Percentiles rank a stretch among this genome's conserved stretches.
phyloP scores from a whole-genome alignment of 805 yeast genomes.

The Diddensiella caesifluorescens region DNA sequence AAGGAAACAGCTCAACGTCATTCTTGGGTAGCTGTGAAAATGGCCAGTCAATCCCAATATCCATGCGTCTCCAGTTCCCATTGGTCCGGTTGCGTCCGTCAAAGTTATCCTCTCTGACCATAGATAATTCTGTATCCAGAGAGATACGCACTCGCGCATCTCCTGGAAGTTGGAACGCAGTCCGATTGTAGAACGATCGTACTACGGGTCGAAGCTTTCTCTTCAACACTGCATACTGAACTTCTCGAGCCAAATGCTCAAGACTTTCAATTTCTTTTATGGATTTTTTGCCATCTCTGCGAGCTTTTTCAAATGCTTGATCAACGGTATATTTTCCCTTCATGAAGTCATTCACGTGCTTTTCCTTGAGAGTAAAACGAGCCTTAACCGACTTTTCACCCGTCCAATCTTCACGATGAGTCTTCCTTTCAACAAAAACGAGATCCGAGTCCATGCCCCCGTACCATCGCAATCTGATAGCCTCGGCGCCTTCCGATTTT shows the following conservation, averaged over 20 bases:
- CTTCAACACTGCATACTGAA: conserved; percentile 82
- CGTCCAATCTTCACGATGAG: conserved; percentile 99
- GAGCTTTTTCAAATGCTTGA: conserved; percentile 86
- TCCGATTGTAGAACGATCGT: conserved; percentile 94
- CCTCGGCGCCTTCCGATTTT: conserved; percentile 98
- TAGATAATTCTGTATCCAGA: conserved; percentile 91
- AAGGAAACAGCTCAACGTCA: conserved; percentile 91
- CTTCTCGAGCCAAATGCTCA: conserved; percentile 88
- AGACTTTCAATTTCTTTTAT: conserved; percentile 82
- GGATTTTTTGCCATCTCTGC: conserved; percentile 87
- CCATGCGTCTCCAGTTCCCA: conserved; percentile 97
- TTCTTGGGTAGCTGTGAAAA: conserved; percentile 76
- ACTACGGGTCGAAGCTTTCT: conserved; percentile 87
- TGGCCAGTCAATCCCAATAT: conserved; percentile 97
- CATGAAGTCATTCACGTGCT: conserved; percentile 78
- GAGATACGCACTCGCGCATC: conserved; percentile 99
- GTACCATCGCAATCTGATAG: conserved; percentile 97
- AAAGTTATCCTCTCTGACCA: conserved; percentile 96
- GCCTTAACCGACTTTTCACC: conserved; percentile 99
- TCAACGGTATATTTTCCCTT: conserved; percentile 79
- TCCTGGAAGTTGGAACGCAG: conserved; percentile 98
- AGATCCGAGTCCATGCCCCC: conserved; percentile 95
- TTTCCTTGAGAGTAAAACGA: conserved; percentile 87
- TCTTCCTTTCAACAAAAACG: conserved; percentile 92
- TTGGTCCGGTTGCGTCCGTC: conserved; percentile 88